Evolutionary conservation across 2,329 filamentous ascomycete species (phyloP), one percentile per base, ranked within the genome.

Genomic region (Aspergillus novoparasiticus): DNA sequence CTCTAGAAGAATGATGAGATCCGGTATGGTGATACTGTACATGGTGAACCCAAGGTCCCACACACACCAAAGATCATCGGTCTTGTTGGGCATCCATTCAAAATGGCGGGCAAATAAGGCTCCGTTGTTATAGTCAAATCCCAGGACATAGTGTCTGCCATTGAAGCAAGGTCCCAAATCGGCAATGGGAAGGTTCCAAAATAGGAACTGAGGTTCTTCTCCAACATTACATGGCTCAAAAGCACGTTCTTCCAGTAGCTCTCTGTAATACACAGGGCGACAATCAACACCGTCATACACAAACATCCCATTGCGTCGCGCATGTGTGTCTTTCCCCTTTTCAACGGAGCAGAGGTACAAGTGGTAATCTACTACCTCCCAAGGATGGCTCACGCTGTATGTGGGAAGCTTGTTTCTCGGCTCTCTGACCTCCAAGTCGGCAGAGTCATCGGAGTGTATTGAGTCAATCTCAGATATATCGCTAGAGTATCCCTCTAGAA

Each of bases 291-390:
- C 70, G 45, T 73, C 69, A 30, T 71, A 65, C 19, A 77, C 55
- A 53, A 69, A 69, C 65, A 68, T 68, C n/a, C 68, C 57, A 11
- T 70, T 66, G 8, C 66, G 63, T 8, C 74, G 65, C 3, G 30
- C 46, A 19, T 65, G n/a, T 21, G 36, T 45, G 21, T 70, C 67
- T 50, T 64, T 68, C 10, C 61, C 64, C 5, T 46, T 58, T 46
- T 77, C 74, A 30, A 72, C 62, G n/a, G 61, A 57, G 19, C 64
- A 64, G 12, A 77, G 70, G 50, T 76, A 76, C 19, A 78, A 58
- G 21, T 76, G 68, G 32, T 75, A 77, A 61, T 77, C 75, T 10
- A 76, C 60, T 16, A 75, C 65, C 11, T 69, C 66, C 73, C 72
- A 77, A 8, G 73, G 73, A 48, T 76, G 73, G 16, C 57, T 64